Percentiles rank a stretch among this genome's conserved stretches.
phyloP scores from a whole-genome alignment of 805 yeast species.

The Candida methanosorbosa region DNA sequence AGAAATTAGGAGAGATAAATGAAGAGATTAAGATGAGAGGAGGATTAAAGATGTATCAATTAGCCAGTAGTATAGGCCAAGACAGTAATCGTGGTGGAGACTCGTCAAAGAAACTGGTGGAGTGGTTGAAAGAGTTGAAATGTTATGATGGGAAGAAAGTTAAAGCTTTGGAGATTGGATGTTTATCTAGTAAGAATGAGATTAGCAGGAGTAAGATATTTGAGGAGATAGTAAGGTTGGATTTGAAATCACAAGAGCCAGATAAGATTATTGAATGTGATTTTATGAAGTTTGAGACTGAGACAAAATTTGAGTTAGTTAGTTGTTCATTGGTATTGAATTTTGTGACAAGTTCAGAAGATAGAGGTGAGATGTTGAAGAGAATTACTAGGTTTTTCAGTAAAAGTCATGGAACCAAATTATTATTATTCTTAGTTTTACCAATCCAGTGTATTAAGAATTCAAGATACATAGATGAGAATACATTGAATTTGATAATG shows the following conservation, averaged over 20 bases:
- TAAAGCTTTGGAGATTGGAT: slow-evolving; percentile 75
- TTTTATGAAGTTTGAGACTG: slow-evolving; percentile 63
- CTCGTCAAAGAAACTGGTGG: slow-evolving; percentile 72
- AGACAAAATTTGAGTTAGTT: slow-evolving; percentile 51
- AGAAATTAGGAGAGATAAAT: slow-evolving; percentile 44
- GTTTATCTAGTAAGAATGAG: slow-evolving; percentile 57
- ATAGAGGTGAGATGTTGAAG: slow-evolving; percentile 71
- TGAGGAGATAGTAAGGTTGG: slow-evolving; percentile 51
- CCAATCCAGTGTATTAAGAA: slow-evolving; percentile 83
- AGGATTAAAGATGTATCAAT: slow-evolving; percentile 72
- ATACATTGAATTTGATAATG: slow-evolving; percentile 37
- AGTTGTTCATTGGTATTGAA: slow-evolving; percentile 85
- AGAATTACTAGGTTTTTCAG: slow-evolving; percentile 50
- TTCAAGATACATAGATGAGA: slow-evolving; percentile 65
- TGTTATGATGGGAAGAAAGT: slow-evolving; percentile 6
- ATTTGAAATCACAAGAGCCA: slow-evolving; percentile 72
- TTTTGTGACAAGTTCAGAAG: slow-evolving; percentile 67
- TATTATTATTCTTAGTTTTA: slow-evolving; percentile 64
- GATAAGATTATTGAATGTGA: slow-evolving; percentile 62
- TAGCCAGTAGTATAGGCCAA: slow-evolving; percentile 84
- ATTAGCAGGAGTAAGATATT: slow-evolving; percentile 56
- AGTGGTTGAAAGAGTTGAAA: slow-evolving; percentile 47
- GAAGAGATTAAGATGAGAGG: slow-evolving; percentile 59
- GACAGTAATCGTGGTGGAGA: slow-evolving; percentile 77
- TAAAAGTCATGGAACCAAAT: slow-evolving; percentile 14